These are phyloP conservation scores for Klebsormidium nitens DNA, from an alignment of 139 green algal genomes.

Conservation along the genomic window DNA sequence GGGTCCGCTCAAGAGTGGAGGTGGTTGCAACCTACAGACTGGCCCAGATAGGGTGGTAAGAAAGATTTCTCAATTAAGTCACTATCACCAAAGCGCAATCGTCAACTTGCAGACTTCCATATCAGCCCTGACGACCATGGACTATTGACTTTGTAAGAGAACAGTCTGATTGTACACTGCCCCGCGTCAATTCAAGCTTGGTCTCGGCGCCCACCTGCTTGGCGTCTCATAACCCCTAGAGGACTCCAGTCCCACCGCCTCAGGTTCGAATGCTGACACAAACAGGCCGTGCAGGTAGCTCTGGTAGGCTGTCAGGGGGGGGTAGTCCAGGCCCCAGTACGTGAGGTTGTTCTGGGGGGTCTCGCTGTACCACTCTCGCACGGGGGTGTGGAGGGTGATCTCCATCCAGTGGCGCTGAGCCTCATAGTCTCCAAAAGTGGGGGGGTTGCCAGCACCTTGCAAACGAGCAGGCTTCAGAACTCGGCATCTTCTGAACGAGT, in stretches of 20 bases:
- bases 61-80: too few relatives aligned
- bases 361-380: conserved; percentile 68
- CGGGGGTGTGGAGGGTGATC: conserved; percentile 71
- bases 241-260: conserved; percentile 57
- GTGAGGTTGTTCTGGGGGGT: conserved; percentile 54
- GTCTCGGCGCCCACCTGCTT: conserved; percentile 20
- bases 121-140: too few relatives aligned
- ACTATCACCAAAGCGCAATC: too few relatives aligned
- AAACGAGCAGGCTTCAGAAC: conserved; percentile 25
- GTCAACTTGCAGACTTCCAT: too few relatives aligned
- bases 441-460: conserved; percentile 54
- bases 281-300: conserved; percentile 39
- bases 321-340: conserved; percentile 98
- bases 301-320: conserved; percentile 91
- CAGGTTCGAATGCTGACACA: conserved; percentile 62
- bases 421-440: conserved; percentile 94
- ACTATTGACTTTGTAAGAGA: too few relatives aligned
- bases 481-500: neutral
- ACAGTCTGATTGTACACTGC: too few relatives aligned
- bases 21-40: too few relatives aligned
- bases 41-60: too few relatives aligned
- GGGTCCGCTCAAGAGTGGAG: too few relatives aligned
- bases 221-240: conserved; percentile 73
- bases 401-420: conserved; percentile 99
- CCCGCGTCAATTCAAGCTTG: too few relatives aligned